Conservation (phyloP, 225 moss, liverwort and hornwort species). For the Pseudoscleropodium purum region DNA sequence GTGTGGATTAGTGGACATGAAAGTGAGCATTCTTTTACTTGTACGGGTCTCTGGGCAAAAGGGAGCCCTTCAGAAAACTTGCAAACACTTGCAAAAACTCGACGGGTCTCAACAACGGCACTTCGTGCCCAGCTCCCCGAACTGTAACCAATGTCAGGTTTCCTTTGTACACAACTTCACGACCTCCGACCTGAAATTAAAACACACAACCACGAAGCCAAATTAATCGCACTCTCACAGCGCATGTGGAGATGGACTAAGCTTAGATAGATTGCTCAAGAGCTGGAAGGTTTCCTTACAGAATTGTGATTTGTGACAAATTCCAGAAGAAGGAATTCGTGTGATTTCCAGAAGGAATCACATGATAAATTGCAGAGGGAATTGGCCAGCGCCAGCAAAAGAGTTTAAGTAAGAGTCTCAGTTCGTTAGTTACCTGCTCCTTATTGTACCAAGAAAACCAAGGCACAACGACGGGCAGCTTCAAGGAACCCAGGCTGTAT, state of each 20-base stretch:
- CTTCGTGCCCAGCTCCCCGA: conserved; percentile 64
- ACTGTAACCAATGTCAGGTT: conserved; percentile 56
- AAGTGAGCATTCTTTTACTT: not conserved
- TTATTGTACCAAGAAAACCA: conserved; percentile 64
- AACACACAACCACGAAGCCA: not conserved
- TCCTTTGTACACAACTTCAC: conserved; percentile 43
- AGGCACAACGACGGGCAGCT: conserved; percentile 32
- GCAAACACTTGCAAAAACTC: conserved; percentile 23
- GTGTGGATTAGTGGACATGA: not conserved
- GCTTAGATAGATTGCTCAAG: not conserved
- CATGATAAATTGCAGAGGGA: not conserved
- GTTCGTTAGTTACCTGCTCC: conserved; percentile 23
- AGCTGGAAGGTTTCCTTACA: not conserved
- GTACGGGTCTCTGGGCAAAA: not conserved
- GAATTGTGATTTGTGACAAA: not conserved
- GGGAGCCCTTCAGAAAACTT: not conserved
- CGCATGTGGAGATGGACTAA: not conserved
- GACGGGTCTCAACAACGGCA: conserved; percentile 22
- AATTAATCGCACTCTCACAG: not conserved
- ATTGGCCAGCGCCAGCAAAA: too few relatives aligned
- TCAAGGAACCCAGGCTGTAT: conserved; percentile 34
- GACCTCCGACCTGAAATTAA: conserved; percentile 49
- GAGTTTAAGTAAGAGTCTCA: too few relatives aligned
- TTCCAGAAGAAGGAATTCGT: not conserved
- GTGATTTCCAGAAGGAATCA: not conserved